Conservation (phyloP, 441 rosid species). For the Erodium texanum region DNA sequence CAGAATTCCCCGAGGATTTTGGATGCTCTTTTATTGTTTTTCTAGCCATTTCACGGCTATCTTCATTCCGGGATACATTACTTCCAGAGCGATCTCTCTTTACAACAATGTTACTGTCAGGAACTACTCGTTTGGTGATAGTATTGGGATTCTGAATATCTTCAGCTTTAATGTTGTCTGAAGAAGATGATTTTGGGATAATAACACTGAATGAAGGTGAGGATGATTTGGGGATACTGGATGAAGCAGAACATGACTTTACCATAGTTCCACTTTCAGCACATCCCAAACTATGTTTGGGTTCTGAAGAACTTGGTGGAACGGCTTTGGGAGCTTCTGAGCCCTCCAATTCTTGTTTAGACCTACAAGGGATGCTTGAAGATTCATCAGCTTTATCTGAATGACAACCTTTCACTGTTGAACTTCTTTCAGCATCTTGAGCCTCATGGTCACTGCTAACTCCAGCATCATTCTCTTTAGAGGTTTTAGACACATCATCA, state of each 20-base stretch:
- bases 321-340: slow-evolving; percentile 25
- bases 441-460: slow-evolving; percentile 27
- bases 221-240: slow-evolving; percentile 29
- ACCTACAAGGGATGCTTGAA: slow-evolving; percentile 18
- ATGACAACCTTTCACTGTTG: slow-evolving; percentile 28
- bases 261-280: slow-evolving; percentile 28
- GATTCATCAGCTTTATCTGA: slow-evolving; percentile 27
- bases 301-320: slow-evolving; percentile 31
- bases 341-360: slow-evolving; percentile 29
- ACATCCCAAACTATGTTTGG: slow-evolving; percentile 28
- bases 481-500: slow-evolving; percentile 26
- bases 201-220: slow-evolving; percentile 24
- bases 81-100: slow-evolving; percentile 40
- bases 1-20: slow-evolving; percentile 30
- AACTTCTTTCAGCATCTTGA: slow-evolving; percentile 27
- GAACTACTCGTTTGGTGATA: slow-evolving; percentile 24
- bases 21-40: slow-evolving; percentile 38
- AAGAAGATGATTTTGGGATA: slow-evolving; percentile 28
- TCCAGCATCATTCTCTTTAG: slow-evolving; percentile 24
- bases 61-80: slow-evolving; percentile 34
- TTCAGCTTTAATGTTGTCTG: slow-evolving; percentile 36
- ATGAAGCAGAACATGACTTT: slow-evolving; percentile 34
- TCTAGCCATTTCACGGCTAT: slow-evolving; percentile 28
- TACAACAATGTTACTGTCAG: slow-evolving; percentile 27
- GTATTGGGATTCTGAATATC: slow-evolving; percentile 32